Percentiles rank a stretch among this genome's conserved stretches.
Conservation (phyloP, 2,329 filamentous ascomycete genomes). For the Thelonectria rubi region DNA sequence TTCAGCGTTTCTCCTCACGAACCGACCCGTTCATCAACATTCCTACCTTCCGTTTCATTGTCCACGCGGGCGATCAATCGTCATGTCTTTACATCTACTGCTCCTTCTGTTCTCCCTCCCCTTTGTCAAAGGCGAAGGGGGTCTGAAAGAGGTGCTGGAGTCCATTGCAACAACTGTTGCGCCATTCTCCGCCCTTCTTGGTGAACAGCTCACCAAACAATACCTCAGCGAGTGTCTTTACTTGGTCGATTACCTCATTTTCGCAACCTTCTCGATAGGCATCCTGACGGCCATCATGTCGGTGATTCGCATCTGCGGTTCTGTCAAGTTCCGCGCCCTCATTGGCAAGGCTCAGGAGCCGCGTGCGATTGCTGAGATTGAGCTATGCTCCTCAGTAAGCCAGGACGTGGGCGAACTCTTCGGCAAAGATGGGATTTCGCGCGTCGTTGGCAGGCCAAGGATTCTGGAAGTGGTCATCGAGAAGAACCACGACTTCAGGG, state of each 20-base stretch:
- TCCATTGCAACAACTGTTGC: no score
- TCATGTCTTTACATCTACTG: no score
- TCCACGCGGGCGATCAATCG: no score
- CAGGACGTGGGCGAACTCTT: conserved; percentile 46
- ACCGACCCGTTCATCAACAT: no score
- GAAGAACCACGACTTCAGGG: background rate
- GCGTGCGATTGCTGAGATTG: conserved; percentile 45
- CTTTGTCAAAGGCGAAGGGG: no score
- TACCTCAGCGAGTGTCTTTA: conserved; percentile 47
- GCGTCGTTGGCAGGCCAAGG: conserved; percentile 46
- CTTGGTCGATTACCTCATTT: conserved; percentile 44
- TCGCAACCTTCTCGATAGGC: conserved; percentile 49
- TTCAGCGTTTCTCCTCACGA: no score
- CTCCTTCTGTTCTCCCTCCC: no score
- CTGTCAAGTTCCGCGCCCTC: conserved; percentile 46
- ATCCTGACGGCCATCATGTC: conserved; percentile 51
- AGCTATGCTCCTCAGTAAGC: conserved; percentile 53
- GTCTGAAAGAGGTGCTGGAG: no score
- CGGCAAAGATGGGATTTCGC: conserved; percentile 43
- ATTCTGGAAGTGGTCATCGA: conserved; percentile 38
- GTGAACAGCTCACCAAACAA: conserved; percentile 29
- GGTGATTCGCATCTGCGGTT: conserved; percentile 44
- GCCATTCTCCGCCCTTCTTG: no score
- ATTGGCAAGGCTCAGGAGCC: conserved; percentile 51
- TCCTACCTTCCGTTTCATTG: no score